Conservation (phyloP, 2,329 filamentous ascomycete species). For the Pseudocercospora cruenta region DNA sequence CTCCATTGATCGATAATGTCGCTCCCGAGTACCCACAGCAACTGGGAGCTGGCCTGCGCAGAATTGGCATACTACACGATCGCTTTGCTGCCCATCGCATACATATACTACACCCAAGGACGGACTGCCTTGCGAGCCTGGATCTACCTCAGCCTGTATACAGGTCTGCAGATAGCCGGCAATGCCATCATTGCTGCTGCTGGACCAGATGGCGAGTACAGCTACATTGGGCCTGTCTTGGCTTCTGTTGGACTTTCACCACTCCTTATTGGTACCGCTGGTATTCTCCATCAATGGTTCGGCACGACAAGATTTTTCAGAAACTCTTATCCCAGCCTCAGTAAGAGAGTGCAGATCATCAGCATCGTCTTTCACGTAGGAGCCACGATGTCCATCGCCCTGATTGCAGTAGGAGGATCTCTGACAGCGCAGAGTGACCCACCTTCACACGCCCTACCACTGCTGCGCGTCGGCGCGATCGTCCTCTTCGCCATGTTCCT, state of each 20-base stretch:
- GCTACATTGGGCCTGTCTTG: slow-evolving; percentile 10
- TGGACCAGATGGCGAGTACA: neutral
- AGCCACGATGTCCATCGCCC: neutral
- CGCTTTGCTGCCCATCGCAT: slow-evolving; percentile 7
- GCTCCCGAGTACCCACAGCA: too few species aligned
- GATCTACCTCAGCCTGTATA: slow-evolving; percentile 13
- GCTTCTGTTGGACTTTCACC: slow-evolving; percentile 11
- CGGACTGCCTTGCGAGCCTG: slow-evolving; percentile 9
- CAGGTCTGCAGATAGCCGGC: slow-evolving; percentile 9
- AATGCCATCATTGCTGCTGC: slow-evolving; percentile 13
- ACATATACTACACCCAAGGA: slow-evolving; percentile 16
- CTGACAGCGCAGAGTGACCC: neutral
- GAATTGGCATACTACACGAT: slow-evolving; percentile 8
- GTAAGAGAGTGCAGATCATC: neutral
- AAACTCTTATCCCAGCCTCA: neutral
- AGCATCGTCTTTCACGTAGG: neutral
- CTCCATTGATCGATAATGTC: too few species aligned
- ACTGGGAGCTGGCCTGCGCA: slow-evolving; percentile 4
- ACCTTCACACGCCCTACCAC: neutral
- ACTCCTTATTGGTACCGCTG: slow-evolving; percentile 15
- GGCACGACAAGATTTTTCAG: neutral
- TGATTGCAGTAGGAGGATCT: neutral
- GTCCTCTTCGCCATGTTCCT: neutral
- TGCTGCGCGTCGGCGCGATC: neutral
- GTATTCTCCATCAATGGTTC: slow-evolving; percentile 14